These are phyloP conservation scores for Fusarium tanahbumbuense DNA, from an alignment of 2,329 filamentous ascomycete genomes.

Conservation along the genomic window DNA sequence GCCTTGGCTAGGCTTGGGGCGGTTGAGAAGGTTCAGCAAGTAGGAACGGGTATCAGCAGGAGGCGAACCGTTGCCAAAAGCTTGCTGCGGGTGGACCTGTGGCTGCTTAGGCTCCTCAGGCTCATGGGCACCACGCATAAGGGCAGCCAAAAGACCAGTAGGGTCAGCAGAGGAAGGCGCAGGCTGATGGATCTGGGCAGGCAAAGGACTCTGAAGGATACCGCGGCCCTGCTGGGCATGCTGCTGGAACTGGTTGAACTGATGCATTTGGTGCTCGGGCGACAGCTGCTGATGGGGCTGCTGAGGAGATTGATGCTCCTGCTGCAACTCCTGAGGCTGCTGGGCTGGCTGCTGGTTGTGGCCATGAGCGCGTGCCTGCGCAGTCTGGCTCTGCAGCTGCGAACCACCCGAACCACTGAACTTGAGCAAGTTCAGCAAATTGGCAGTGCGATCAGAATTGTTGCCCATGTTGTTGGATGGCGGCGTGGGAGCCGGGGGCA, in stretches of 20 bases:
- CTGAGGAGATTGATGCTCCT: conserved; percentile 34
- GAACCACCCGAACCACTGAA: conserved; percentile 59
- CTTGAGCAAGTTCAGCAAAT: conserved; percentile 71
- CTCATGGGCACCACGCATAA: conserved; percentile 69
- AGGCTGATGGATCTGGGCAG: conserved; percentile 65
- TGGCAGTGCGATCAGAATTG: conserved; percentile 62
- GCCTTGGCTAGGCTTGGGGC: conserved; percentile 74
- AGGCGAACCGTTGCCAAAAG: conserved; percentile 64
- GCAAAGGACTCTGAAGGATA: conserved; percentile 44
- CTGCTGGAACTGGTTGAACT: conserved; percentile 45
- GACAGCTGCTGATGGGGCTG: conserved; percentile 41
- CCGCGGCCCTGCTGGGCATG: conserved; percentile 41
- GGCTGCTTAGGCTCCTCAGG: conserved; percentile 56
- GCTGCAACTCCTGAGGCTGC: conserved; percentile 35
- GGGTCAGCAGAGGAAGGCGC: conserved; percentile 68
- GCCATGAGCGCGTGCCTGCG: conserved; percentile 37
- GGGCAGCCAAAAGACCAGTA: conserved; percentile 67
- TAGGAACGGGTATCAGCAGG: conserved; percentile 83
- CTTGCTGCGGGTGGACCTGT: conserved; percentile 43
- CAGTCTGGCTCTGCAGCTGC: conserved; percentile 52
- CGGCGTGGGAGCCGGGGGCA: conserved; percentile 65
- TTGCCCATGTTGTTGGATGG: conserved; percentile 56
- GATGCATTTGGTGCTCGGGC: conserved; percentile 45
- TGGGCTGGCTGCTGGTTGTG: conserved; percentile 33
- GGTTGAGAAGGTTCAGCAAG: conserved; percentile 85